Evolutionary conservation across 75 land plant species (phyloP).

Genomic region (Adiantum capillusveneris): DNA sequence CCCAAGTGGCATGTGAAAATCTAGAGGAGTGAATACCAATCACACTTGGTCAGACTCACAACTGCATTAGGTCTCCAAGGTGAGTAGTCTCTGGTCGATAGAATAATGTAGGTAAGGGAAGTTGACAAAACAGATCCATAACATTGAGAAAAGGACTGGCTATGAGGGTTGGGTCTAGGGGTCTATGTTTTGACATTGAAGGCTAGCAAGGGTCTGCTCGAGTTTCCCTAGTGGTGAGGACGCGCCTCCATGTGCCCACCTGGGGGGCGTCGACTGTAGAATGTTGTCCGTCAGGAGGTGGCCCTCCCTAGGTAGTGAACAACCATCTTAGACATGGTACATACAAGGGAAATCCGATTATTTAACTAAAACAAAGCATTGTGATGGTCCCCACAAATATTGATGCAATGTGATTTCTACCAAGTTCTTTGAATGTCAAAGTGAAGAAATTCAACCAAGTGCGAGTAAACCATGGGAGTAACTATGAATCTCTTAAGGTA

Average conservation of each 20-base stretch:
- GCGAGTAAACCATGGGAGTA: conserved; percentile 41
- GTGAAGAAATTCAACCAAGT: conserved; percentile 33
- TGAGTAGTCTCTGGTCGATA: conserved; percentile 40
- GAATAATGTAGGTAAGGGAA: conserved; percentile 53
- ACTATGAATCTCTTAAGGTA: conserved; percentile 38
- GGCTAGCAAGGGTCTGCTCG: conserved; percentile 19
- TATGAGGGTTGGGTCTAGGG: conserved; percentile 24
- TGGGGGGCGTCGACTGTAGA: too few relatives aligned
- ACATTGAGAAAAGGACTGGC: conserved; percentile 33
- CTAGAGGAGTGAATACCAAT: background rate
- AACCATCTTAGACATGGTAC: conserved; percentile 20
- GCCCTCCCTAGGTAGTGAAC: conserved; percentile 6
- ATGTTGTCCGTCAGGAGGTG: too few relatives aligned
- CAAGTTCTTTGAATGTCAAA: conserved; percentile 36
- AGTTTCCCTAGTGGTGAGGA: conserved; percentile 11
- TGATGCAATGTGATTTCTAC: conserved; percentile 44
- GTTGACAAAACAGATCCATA: conserved; percentile 32
- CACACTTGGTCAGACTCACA: conserved; percentile 26
- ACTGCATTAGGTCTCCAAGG: conserved; percentile 31
- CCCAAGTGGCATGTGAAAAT: too few relatives aligned
- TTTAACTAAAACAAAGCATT: conserved; percentile 37
- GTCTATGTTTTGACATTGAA: conserved; percentile 12
- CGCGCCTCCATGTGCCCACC: conserved; percentile 16
- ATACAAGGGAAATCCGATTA: conserved; percentile 32
- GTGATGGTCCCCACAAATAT: conserved; percentile 21